These are phyloP conservation scores for Coemansia sp. DNA, from an alignment of 192 early-diverging fungal genomes.

Conservation along the genomic window DNA sequence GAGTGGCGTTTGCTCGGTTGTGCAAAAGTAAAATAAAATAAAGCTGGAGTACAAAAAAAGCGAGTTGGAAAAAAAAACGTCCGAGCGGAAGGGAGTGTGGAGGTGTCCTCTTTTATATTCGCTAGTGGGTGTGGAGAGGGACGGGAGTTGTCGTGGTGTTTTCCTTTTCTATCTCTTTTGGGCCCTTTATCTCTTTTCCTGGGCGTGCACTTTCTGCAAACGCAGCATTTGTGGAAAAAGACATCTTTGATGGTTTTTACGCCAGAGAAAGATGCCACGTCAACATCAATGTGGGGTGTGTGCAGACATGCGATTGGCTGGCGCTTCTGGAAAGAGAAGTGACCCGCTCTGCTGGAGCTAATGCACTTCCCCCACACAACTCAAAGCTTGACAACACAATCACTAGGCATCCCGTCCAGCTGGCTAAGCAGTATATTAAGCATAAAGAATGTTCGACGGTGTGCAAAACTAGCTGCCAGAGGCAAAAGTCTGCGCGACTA, in stretches of 20 bases:
- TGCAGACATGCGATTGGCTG: background rate
- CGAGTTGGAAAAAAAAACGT: background rate
- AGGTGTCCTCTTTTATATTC: background rate
- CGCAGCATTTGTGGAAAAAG: background rate
- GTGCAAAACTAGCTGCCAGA: conserved; percentile 33
- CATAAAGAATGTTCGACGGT: background rate
- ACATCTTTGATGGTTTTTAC: background rate
- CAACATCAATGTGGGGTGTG: conserved; percentile 9
- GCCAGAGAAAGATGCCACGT: conserved; percentile 21
- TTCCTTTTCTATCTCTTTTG: background rate
- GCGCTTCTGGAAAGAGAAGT: background rate
- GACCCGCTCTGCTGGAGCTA: background rate
- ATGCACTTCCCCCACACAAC: background rate
- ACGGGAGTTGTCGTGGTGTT: background rate
- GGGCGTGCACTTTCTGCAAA: background rate
- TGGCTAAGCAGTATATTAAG: background rate
- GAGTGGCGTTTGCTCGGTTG: background rate
- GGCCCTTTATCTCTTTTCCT: background rate
- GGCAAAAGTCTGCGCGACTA: conserved; percentile 95
- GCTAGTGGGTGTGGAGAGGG: background rate
- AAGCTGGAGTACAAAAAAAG: background rate
- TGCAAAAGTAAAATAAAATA: background rate
- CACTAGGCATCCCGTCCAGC: background rate
- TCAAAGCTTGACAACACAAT: background rate
- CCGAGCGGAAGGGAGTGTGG: background rate